Conservation (phyloP, 1,284 basidiomycete species). For the Pyrrhoderma noxium region DNA sequence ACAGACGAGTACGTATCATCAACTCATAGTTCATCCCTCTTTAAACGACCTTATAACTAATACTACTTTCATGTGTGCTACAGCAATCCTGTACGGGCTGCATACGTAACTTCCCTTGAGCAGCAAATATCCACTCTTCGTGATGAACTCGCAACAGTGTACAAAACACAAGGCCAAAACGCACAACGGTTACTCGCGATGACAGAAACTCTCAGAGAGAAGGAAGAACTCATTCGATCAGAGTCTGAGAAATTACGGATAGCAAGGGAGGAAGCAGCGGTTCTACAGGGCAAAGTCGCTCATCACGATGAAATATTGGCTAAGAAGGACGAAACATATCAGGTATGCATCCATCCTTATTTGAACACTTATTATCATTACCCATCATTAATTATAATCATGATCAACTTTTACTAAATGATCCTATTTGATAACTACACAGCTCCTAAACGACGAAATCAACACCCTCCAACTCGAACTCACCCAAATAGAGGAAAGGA, state of each 20-base stretch:
- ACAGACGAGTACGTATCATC: constrained; percentile 65
- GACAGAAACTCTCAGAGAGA: constrained; percentile 90
- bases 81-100: constrained; percentile 77
- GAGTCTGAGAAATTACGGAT: constrained; percentile 74
- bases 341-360: constrained; percentile 41
- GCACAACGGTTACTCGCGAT: constrained; percentile 87
- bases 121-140: constrained; percentile 86
- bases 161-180: constrained; percentile 95
- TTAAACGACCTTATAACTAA: constrained; percentile 17
- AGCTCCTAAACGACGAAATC: constrained; percentile 94
- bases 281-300: constrained; percentile 70
- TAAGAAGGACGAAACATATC: constrained; percentile 84
- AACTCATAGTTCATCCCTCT: constrained; percentile 18
- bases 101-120: constrained; percentile 87
- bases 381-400: no score
- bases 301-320: constrained; percentile 80
- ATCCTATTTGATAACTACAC: background rate
- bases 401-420: no score
- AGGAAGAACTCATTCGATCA: constrained; percentile 74
- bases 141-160: constrained; percentile 86
- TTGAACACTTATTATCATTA: no score
- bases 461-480: constrained; percentile 86
- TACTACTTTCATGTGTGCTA: background rate
- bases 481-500: constrained; percentile 81
- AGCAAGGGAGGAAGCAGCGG: constrained; percentile 61